A percentile compares a stretch with the other conserved stretches of the same genome.
Conservation (phyloP, 192 early-diverging fungal genomes). For the Mortierella antarctica region DNA sequence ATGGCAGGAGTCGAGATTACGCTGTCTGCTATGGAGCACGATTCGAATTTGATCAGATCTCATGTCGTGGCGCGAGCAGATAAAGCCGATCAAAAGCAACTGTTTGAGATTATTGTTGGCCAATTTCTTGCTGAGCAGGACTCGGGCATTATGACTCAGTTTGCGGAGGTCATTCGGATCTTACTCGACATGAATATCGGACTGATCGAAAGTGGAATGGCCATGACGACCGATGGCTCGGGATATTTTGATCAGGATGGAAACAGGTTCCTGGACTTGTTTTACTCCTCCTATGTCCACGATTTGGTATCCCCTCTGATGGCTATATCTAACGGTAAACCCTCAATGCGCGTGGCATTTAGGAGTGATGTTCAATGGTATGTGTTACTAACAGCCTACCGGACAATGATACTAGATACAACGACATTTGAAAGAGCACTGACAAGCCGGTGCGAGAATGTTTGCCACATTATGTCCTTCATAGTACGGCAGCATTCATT, state of each 20-base stretch:
- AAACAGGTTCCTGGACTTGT: slow-evolving; percentile 77
- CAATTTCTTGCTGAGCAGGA: slow-evolving; percentile 71
- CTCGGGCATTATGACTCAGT: slow-evolving; percentile 71
- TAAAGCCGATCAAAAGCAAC: slow-evolving; percentile 43
- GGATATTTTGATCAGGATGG: slow-evolving; percentile 59
- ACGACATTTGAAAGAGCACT: slow-evolving; percentile 23
- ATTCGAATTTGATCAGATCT: slow-evolving; percentile 76
- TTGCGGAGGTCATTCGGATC: slow-evolving; percentile 76
- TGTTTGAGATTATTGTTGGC: slow-evolving; percentile 75
- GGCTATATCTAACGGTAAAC: slow-evolving; percentile 50
- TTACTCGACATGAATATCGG: slow-evolving; percentile 70
- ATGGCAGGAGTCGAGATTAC: slow-evolving; percentile 77
- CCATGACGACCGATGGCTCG: slow-evolving; percentile 16
- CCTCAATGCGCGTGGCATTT: background rate
- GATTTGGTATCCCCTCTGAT: slow-evolving; percentile 70
- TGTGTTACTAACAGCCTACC: too few relatives aligned
- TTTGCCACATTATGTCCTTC: slow-evolving; percentile 83
- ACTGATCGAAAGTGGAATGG: slow-evolving; percentile 18
- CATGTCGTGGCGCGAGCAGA: slow-evolving; percentile 64
- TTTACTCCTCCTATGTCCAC: slow-evolving; percentile 75
- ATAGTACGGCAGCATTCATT: slow-evolving; percentile 74
- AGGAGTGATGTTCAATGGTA: too few relatives aligned
- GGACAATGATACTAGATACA: background rate
- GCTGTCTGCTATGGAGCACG: slow-evolving; percentile 77
- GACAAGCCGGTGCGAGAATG: slow-evolving; percentile 57